Base-by-base conservation (phyloP, 805 yeast species). In the Jamesozyma spencerorum region DNA sequence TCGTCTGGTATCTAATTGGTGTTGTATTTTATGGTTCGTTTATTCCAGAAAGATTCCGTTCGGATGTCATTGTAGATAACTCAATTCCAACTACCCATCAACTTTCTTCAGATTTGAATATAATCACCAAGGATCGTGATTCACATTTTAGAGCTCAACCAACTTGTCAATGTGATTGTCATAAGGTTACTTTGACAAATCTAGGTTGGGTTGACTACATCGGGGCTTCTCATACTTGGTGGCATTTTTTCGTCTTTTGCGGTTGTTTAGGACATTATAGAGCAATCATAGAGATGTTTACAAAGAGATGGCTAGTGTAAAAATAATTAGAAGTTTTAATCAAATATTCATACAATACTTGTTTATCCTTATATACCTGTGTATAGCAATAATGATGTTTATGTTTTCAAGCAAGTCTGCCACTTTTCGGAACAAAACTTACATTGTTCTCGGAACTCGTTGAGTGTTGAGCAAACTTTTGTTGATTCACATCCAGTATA, bases 181-280 rank as follows among this genome's bases (percentile, higher is more conserved):
- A 17, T 14, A 22, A 22, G 26, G 10, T 6, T 19, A 10, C n/a
- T 10, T 12, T 18, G 12, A 18, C 7, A 6, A 32, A 12, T 69
- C 79, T 39, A 51, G 63, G 28, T 77, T 87, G 96, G 90, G 79
- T 79, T 13, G 92, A 84, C 51, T 83, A 81, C 58, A 59, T 74
- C 20, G 68, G 79, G 40, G 72, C 77, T 32, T 85, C 95, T 29
- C 98, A 90, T 61, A 88, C 87, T 54, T 68, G 90, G 24, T 90
- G 98, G 98, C 98, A 90, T 63, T 58, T 86, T 11, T 85, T 83
- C 56, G 98, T 92, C 24, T 73, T 92, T 14, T 70, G 83, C 19
- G 98, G 98, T 2, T 78, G 86, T n/a, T 61, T 83, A 32, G 94
- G 94, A 26, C 97, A 90, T 61, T 92, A 88, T 62, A 68, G 69